Base-by-base conservation (phyloP, 352 stramenopile species). In the Phytopythium mirpurense region DNA sequence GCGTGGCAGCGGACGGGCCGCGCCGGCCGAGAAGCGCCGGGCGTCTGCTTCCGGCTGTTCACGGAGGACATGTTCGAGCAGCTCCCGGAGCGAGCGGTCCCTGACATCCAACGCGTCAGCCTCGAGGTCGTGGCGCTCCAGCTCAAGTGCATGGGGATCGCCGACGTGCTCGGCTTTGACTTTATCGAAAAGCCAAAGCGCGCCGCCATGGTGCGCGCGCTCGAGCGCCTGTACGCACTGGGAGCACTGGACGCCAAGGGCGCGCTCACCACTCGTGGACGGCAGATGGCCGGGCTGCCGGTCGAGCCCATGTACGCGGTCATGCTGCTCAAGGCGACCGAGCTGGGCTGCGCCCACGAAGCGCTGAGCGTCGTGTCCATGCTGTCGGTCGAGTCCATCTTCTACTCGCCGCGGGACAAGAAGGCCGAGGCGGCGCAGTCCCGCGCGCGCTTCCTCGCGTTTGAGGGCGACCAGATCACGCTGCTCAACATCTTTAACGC, bases 1-100 rank as follows among this genome's bases (percentile, higher is more conserved):
- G 90, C 90, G 36, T 95, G 87, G 86, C 90, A 97, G 58, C 84
- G 90, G 15, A 93, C 86, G 5, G 90, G 90, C 54, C 83, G 90
- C 47, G 90, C 90, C 29, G 90, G 90, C 19, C 81, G 90, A 53
- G 86, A 96, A 63, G 83, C 71, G 9, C 76, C 70, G 18, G 85
- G 85, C 16, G 70, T 91, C 12, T 95, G 83, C 64, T 95, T 88
- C 51, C 83, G 85, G 0, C 59, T 95, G 19, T 95, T 93, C 32
- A 80, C 83, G 0, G 85, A 95, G 54, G 81, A 91, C 23, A 92
- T 78, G 7, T 95, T 93, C 26, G 82, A 95, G 54, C 72, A 91
- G 48, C 76, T 94, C 29, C 60, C 74, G 1, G 74, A 89, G 29
- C 81, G 81, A 21, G 80, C 79, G 11, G 74, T 94, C 24, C 76